Conservation (phyloP, 345 rosid genomes). For the Eucalyptus tenuipes region DNA sequence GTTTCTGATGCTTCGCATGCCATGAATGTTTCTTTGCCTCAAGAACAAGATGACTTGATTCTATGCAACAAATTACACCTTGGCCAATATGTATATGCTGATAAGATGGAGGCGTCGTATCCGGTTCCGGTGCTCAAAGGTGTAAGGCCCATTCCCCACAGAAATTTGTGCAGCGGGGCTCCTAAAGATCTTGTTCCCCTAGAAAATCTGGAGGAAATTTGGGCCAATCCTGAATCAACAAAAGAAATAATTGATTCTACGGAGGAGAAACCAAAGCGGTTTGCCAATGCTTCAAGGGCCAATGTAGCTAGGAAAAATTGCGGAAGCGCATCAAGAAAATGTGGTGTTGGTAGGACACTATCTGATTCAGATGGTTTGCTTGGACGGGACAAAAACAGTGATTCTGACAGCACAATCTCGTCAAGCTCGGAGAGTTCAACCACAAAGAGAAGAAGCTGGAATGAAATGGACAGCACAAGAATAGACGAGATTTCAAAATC, state of each 20-base stretch:
- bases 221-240: slow-evolving; percentile 8
- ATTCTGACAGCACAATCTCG: slow-evolving; percentile 21
- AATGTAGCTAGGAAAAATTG: neutral
- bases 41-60: slow-evolving; percentile 54
- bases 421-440: neutral
- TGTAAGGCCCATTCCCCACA: slow-evolving; percentile 46
- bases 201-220: slow-evolving; percentile 25
- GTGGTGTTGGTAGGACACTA: neutral
- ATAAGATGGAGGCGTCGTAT: slow-evolving; percentile 44
- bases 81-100: slow-evolving; percentile 45
- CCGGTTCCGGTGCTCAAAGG: slow-evolving; percentile 63
- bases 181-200: slow-evolving; percentile 41
- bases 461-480: slow-evolving; percentile 5
- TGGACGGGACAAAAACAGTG: slow-evolving; percentile 12
- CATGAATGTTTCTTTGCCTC: slow-evolving; percentile 48
- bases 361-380: neutral
- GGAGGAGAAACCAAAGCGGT: slow-evolving; percentile 4
- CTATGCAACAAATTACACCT: slow-evolving; percentile 41
- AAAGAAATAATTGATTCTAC: neutral
- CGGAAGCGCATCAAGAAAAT: neutral
- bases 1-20: slow-evolving; percentile 57
- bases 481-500: slow-evolving; percentile 11
- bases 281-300: slow-evolving; percentile 1
- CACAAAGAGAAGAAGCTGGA: slow-evolving; percentile 40
- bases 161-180: slow-evolving; percentile 28